Percentiles rank a stretch among this genome's conserved stretches.
Evolutionary conservation across 2,329 filamentous ascomycete species (phyloP).

Genomic region (Epichloe gansuensis): DNA sequence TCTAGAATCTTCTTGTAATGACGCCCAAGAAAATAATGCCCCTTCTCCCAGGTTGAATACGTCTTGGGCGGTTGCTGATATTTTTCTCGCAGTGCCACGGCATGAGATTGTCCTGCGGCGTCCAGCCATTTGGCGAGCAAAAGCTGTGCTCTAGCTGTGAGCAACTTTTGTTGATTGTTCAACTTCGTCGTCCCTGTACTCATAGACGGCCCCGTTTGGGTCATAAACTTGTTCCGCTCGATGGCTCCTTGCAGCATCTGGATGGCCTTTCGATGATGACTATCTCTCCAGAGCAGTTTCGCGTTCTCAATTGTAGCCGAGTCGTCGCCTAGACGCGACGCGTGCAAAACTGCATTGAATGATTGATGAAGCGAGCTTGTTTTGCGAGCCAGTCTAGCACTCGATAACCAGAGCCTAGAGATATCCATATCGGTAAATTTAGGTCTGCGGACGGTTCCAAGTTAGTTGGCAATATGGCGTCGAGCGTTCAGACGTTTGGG

Average conservation of each 20-base stretch:
- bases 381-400: slow-evolving; percentile 76
- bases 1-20: slow-evolving; percentile 96
- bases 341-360: slow-evolving; percentile 86
- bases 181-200: slow-evolving; percentile 22
- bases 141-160: slow-evolving; percentile 69
- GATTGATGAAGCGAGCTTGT: slow-evolving; percentile 72
- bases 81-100: slow-evolving; percentile 58
- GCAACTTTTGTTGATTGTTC: slow-evolving; percentile 40
- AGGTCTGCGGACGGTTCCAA: slow-evolving; percentile 23
- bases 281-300: slow-evolving; percentile 82
- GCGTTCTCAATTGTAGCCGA: slow-evolving; percentile 92
- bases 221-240: slow-evolving; percentile 60
- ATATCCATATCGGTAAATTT: slow-evolving; percentile 60
- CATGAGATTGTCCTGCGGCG: slow-evolving; percentile 82
- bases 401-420: slow-evolving; percentile 74
- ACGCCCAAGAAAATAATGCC: slow-evolving; percentile 90
- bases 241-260: slow-evolving; percentile 83
- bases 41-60: slow-evolving; percentile 75
- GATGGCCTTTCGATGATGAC: slow-evolving; percentile 88
- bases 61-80: slow-evolving; percentile 73
- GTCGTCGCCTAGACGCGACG: slow-evolving; percentile 69
- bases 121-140: slow-evolving; percentile 96
- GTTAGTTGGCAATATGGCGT: not conserved
- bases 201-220: slow-evolving; percentile 25
- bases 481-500: not conserved